phyloP scores from a whole-genome alignment of 2,329 filamentous ascomycete genomes.

The Blastomyces silverae region DNA sequence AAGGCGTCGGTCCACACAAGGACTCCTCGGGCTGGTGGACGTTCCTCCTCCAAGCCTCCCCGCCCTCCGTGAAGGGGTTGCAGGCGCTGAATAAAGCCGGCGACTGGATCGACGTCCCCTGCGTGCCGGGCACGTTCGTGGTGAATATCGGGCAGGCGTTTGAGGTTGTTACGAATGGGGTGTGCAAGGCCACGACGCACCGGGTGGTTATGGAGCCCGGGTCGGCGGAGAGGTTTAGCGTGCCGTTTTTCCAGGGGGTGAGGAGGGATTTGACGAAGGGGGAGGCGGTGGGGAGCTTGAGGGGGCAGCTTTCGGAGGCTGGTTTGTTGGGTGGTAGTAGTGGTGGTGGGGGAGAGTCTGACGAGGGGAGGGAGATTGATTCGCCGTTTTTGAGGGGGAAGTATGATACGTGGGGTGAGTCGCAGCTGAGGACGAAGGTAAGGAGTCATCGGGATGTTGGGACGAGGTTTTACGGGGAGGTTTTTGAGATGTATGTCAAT shows the following conservation, averaged over 20 bases:
- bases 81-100: constrained; percentile 41
- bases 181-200: constrained; percentile 42
- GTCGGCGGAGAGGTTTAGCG: constrained; percentile 40
- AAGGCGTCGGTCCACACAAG: constrained; percentile 58
- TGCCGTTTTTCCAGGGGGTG: constrained; percentile 48
- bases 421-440: constrained; percentile 50
- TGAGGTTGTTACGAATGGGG: constrained; percentile 40
- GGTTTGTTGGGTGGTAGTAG: constrained; percentile 7
- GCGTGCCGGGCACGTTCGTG: constrained; percentile 37
- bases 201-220: constrained; percentile 38
- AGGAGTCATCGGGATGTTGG: constrained; percentile 48
- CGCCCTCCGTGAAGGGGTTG: constrained; percentile 43
- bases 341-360: constrained; percentile 28
- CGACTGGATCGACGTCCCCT: constrained; percentile 38
- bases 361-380: constrained; percentile 40
- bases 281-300: constrained; percentile 39
- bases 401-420: constrained; percentile 52
- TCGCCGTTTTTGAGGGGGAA: constrained; percentile 46
- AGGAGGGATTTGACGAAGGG: constrained; percentile 42
- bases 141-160: constrained; percentile 43
- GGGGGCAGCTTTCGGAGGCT: constrained; percentile 33
- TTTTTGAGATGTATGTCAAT: constrained; percentile 46
- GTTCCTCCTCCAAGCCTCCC: constrained; percentile 55
- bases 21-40: constrained; percentile 60
- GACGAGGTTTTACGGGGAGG: constrained; percentile 42